A percentile compares a stretch with the other conserved stretches of the same genome.
Evolutionary conservation across 768 basidiomycete genomes (phyloP).

Genomic region (Pulveroboletus sp.): DNA sequence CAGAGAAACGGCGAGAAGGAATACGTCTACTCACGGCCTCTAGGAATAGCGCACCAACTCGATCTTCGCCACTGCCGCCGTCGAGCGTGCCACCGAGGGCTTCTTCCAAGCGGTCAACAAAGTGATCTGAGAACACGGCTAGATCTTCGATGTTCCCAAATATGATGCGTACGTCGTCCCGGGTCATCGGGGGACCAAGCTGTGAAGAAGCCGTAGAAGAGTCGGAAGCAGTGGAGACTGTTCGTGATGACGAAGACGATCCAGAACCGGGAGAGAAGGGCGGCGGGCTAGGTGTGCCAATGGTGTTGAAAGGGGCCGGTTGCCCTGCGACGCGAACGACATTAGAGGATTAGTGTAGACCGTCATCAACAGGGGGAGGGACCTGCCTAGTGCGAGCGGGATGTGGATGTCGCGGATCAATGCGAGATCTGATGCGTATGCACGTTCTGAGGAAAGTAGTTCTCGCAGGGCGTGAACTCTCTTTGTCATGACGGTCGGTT

Average conservation of each 20-base stretch:
- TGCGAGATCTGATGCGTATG: conserved; percentile 80
- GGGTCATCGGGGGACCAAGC: conserved; percentile 60
- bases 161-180: conserved; percentile 63
- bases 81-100: conserved; percentile 62
- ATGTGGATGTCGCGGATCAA: conserved; percentile 75
- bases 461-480: conserved; percentile 75
- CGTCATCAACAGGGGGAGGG: conserved; percentile 1
- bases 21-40: conserved; percentile 48
- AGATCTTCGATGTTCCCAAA: conserved; percentile 77
- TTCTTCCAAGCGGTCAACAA: conserved; percentile 59
- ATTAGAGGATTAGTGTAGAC: conserved; percentile 8
- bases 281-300: conserved; percentile 21
- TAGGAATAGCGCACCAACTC: conserved; percentile 66
- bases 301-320: conserved; percentile 36
- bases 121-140: conserved; percentile 63
- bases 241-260: conserved; percentile 37
- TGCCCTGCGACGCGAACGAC: conserved; percentile 30
- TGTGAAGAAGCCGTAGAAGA: conserved; percentile 47
- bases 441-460: conserved; percentile 71
- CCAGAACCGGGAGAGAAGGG: conserved; percentile 31
- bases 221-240: conserved; percentile 41
- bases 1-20: background rate
- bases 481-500: conserved; percentile 47
- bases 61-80: conserved; percentile 63
- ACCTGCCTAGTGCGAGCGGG: conserved; percentile 69